phyloP scores from a whole-genome alignment of 2,329 filamentous ascomycete species.

The Ceratocystis smalleyi region DNA sequence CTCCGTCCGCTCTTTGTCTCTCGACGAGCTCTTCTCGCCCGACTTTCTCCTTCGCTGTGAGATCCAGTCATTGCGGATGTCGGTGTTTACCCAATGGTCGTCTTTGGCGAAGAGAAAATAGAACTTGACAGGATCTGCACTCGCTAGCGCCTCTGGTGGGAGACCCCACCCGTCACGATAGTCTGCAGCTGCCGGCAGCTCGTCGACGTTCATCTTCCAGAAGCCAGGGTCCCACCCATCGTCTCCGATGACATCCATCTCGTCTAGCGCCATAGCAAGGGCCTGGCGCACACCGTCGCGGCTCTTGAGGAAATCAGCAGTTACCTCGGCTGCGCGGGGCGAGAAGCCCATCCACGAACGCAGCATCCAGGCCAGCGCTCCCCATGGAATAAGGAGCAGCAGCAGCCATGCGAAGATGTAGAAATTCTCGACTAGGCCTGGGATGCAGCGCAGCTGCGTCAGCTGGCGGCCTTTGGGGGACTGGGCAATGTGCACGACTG shows the following conservation, averaged over 20 bases:
- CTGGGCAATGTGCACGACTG: constrained; percentile 52
- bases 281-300: constrained; percentile 44
- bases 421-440: constrained; percentile 28
- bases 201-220: constrained; percentile 29
- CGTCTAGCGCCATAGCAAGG: constrained; percentile 42
- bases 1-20: constrained; percentile 27
- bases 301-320: constrained; percentile 39
- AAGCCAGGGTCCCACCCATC: constrained; percentile 44
- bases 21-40: not conserved
- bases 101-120: constrained; percentile 44
- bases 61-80: constrained; percentile 42
- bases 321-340: constrained; percentile 32
- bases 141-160: constrained; percentile 19
- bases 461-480: constrained; percentile 45
- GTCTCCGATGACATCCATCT: constrained; percentile 43
- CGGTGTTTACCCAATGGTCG: constrained; percentile 47
- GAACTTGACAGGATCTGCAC: constrained; percentile 29
- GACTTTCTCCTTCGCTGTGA: constrained; percentile 16
- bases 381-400: constrained; percentile 29
- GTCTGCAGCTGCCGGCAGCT: constrained; percentile 2
- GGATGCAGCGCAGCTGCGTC: constrained; percentile 22
- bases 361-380: constrained; percentile 30
- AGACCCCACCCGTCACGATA: not conserved
- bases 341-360: constrained; percentile 33
- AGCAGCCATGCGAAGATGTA: constrained; percentile 29